Evolutionary conservation across 106 monocot genomes (phyloP).

Genomic region (Dioscorea alata): DNA sequence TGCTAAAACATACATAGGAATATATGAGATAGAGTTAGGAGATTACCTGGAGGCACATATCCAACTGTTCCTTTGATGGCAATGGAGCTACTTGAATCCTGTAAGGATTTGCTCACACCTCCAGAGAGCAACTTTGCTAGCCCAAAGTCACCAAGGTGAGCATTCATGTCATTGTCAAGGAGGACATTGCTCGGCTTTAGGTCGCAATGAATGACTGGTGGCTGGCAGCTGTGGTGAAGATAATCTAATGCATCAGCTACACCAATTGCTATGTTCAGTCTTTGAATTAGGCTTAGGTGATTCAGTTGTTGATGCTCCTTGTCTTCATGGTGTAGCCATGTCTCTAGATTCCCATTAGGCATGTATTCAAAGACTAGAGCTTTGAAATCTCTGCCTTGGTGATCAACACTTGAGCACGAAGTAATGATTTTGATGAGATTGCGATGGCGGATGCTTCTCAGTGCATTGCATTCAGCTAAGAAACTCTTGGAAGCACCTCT

Average conservation of each 20-base stretch:
- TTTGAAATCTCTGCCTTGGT: constrained; percentile 2
- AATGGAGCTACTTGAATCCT: constrained; percentile 9
- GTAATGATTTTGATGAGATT: constrained; percentile 8
- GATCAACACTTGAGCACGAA: constrained; percentile 2
- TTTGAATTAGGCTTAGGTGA: constrained; percentile 17
- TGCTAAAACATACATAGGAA: background rate
- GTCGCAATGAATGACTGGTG: constrained; percentile 39
- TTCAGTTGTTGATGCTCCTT: background rate
- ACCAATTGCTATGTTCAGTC: constrained; percentile 33
- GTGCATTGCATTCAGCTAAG: background rate
- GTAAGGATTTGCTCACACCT: background rate
- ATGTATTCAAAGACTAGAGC: constrained; percentile 11
- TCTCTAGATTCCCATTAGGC: constrained; percentile 37
- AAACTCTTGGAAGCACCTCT: constrained; percentile 3
- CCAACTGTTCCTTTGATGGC: constrained; percentile 57
- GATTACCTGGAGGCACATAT: constrained; percentile 64
- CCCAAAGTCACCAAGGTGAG: constrained; percentile 63
- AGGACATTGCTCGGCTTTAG: constrained; percentile 49
- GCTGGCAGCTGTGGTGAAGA: constrained; percentile 26
- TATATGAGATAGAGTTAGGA: background rate
- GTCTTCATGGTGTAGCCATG: constrained; percentile 28
- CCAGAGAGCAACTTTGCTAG: constrained; percentile 35
- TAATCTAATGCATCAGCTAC: constrained; percentile 43
- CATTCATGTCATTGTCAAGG: constrained; percentile 34
- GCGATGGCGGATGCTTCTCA: background rate